Percentiles rank a stretch among this genome's conserved stretches.
phyloP scores from a whole-genome alignment of 306 rosid species.

The Cicer pinnatifidum region DNA sequence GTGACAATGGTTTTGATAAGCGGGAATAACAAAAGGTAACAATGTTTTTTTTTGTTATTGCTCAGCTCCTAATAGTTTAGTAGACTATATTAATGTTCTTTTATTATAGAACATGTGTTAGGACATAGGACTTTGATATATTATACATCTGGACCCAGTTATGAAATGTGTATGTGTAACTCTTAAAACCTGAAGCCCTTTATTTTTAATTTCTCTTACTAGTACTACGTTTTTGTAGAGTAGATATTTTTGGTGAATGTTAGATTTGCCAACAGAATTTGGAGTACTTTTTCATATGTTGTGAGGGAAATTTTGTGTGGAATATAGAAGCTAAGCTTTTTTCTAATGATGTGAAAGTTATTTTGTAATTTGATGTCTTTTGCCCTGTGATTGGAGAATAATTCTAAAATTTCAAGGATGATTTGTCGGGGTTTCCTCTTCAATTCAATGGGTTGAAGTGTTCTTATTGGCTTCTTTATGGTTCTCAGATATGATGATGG shows the following conservation, averaged over 20 bases:
- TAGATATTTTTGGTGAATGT: neutral
- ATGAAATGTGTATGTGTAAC: neutral
- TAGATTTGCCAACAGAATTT: neutral
- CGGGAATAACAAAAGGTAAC: constrained; percentile 53
- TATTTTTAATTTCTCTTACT: neutral
- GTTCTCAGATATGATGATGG: constrained; percentile 20
- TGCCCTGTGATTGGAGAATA: constrained; percentile 9
- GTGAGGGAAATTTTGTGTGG: constrained; percentile 1
- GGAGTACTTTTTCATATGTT: constrained; percentile 4
- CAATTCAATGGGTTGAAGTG: neutral
- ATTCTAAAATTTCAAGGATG: constrained; percentile 9
- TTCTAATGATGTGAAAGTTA: neutral
- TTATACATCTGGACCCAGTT: neutral
- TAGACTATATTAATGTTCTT: constrained; percentile 3
- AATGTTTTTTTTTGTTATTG: neutral
- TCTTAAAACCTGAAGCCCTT: constrained; percentile 10
- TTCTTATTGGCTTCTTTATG: constrained; percentile 8
- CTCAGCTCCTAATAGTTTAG: constrained; percentile 26
- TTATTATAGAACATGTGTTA: neutral
- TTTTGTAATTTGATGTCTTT: constrained; percentile 5
- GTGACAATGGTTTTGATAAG: constrained; percentile 56
- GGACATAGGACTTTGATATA: neutral
- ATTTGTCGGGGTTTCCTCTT: constrained; percentile 23
- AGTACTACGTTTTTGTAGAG: constrained; percentile 2
- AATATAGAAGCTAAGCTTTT: neutral